Base-by-base conservation (phyloP, 139 green algal genomes). In the Coccomyxa sp. region DNA sequence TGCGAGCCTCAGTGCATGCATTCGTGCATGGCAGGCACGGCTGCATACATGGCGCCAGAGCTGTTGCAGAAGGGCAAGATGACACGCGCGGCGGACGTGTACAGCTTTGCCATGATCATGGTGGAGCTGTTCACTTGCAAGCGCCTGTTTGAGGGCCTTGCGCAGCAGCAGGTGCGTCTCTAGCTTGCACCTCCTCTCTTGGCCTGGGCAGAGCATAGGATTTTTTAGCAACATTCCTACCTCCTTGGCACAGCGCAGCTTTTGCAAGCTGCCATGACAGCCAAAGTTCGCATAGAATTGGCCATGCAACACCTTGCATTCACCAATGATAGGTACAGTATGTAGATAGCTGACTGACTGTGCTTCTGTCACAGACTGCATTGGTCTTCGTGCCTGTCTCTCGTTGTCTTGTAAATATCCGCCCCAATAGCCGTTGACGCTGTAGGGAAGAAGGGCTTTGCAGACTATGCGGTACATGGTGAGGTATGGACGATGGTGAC, bases 51-150 rank as follows among this genome's bases (percentile, higher is more conserved):
- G 80, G 55, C 82, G 35, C 68, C 71, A 2, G 85, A 89, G 78
- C 69, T 89, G 39, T 68, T 89, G 54, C 70, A 73, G 31, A 58
- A 75, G 8, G 85, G 82, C 7, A 50, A 68, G 33, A 64, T 88
- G 69, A 80, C 78, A 0, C 40, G 33, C 14, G 70, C 77, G 9
- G 77, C 72, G 12, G 85, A 89, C 69, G 80, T 89, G 37, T 89
- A 87, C 70, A 82, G 79, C n/a, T 86, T 86, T 58, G 81, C 75
- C 76, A 68, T 88, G 39, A 71, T 88, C 50, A 31, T 82, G 80
- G 83, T 77, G 80, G 83, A 88, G 80, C 55, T 88, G 77, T 85
- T 78, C 70, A 83, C 68, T 16, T 70, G 77, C 35, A 40, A 75
- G 34, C 41, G 36, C 24, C 40, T 88, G 10, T 83, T 80, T 31